Base-by-base conservation (phyloP, 495 filamentous ascomycete species). In the Hyphodiscus hymeniophilus region DNA sequence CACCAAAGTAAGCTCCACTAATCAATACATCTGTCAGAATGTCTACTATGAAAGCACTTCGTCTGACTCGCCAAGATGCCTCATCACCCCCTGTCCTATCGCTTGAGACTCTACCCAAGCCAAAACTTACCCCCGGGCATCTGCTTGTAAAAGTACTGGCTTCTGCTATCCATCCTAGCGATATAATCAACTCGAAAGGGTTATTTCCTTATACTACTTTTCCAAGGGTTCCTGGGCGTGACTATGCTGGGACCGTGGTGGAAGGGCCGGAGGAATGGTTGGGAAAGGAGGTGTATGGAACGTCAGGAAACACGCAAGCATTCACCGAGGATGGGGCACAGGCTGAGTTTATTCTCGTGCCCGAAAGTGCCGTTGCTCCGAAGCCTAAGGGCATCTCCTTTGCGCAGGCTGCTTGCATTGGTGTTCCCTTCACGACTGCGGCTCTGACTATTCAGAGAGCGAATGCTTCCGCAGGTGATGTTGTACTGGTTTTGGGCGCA, bases 221-320 rank as follows among this genome's bases (percentile, higher is more conserved):
- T 36, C 68, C 68, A 2, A 63, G 66, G 22, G 44, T 69, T 13
- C 66, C 67, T 10, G 70, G 70, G 11, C 67, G 67, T 15, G 56
- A 59, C 32, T 66, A 59, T 46, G 47, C 58, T 7, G 62, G 59
- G 24, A 45, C 58, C 24, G 42, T 69, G 16, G 53, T 60, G 10
- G 43, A 51, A 18, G 47, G 44, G 2, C 42, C 58, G 3, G 23
- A 38, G 6, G 24, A 52, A 18, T 40, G 18, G 1, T 22, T 56
- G 11, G 60, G 60, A 16, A 47, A 63, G 45, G 47, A 57, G 38
- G 61, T 69, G 15, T 69, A 62, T 36, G 66, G 66, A 39, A 63
- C 60, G 2, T 52, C 47, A 35, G 60, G 58, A 13, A 38, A 49
- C 21, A 52, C 49, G 10, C 51, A 59, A 38, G 52, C 47, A 6